Evolutionary conservation across 2,329 filamentous ascomycete species (phyloP).

Genomic region (Bipolaris gigantea): DNA sequence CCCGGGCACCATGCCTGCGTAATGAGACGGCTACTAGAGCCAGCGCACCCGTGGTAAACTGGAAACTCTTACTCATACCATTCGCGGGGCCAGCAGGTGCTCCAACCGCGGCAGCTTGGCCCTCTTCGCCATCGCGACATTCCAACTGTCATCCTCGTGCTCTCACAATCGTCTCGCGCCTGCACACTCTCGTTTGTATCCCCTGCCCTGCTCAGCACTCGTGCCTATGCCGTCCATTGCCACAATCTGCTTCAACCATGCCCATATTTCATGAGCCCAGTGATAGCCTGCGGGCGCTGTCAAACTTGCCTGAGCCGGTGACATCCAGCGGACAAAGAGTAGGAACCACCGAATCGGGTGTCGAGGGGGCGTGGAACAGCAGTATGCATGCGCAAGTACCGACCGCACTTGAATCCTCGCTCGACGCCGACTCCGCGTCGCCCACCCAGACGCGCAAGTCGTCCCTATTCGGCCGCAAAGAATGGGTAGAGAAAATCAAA

Average conservation of each 20-base stretch:
- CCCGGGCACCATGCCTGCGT: slow-evolving; percentile 17
- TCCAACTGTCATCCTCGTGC: slow-evolving; percentile 26
- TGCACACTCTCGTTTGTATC: slow-evolving; percentile 14
- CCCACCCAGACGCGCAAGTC: slow-evolving; percentile 30
- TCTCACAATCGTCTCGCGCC: slow-evolving; percentile 14
- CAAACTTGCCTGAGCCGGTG: slow-evolving; percentile 21
- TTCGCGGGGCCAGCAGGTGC: slow-evolving; percentile 37
- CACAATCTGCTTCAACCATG: slow-evolving; percentile 32
- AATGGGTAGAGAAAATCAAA: slow-evolving; percentile 84
- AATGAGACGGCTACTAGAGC: slow-evolving; percentile 36
- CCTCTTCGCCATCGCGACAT: slow-evolving; percentile 24
- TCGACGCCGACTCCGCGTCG: slow-evolving; percentile 16
- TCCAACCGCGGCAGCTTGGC: slow-evolving; percentile 34
- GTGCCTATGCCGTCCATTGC: slow-evolving; percentile 32
- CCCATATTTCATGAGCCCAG: slow-evolving; percentile 46
- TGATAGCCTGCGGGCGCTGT: slow-evolving; percentile 30
- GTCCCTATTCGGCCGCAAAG: slow-evolving; percentile 62
- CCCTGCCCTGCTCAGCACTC: slow-evolving; percentile 5
- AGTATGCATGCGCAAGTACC: slow-evolving; percentile 10
- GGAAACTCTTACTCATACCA: slow-evolving; percentile 34
- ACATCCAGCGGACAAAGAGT: slow-evolving; percentile 20
- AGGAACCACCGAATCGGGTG: slow-evolving; percentile 13
- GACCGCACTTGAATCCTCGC: background rate
- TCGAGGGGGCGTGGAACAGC: slow-evolving; percentile 12
- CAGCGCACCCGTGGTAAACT: slow-evolving; percentile 36